Evolutionary conservation across 495 filamentous ascomycete genomes (phyloP).

Genomic region (Hamigera avellanea): DNA sequence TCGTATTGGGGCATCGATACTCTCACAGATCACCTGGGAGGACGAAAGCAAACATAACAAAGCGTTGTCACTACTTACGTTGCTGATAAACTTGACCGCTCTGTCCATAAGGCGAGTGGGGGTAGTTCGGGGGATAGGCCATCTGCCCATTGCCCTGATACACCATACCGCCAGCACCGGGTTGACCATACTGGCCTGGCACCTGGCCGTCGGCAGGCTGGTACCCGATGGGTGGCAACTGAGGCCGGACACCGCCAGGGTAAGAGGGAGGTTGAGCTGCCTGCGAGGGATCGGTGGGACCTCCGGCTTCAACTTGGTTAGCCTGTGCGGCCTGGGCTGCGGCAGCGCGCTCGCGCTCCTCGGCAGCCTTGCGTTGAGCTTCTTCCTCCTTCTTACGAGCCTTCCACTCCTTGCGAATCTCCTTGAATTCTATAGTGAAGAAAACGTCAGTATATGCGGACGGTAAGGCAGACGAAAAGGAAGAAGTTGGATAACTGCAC

Average conservation of each 20-base stretch:
- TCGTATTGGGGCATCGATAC: background rate
- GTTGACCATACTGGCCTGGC: slow-evolving; percentile 54
- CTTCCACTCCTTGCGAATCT: slow-evolving; percentile 99
- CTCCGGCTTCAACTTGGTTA: slow-evolving; percentile 45
- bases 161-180: slow-evolving; percentile 38
- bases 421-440: slow-evolving; percentile 74
- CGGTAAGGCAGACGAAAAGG: background rate
- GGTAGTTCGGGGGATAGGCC: slow-evolving; percentile 56
- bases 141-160: slow-evolving; percentile 57
- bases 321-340: slow-evolving; percentile 41
- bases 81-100: slow-evolving; percentile 67
- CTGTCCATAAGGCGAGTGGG: slow-evolving; percentile 65
- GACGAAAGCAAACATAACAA: slow-evolving; percentile 17
- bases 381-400: slow-evolving; percentile 99
- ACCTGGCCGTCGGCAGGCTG: slow-evolving; percentile 52
- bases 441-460: background rate
- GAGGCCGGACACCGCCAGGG: slow-evolving; percentile 46
- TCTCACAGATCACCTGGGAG: slow-evolving; percentile 2
- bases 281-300: slow-evolving; percentile 45
- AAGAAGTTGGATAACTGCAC: background rate
- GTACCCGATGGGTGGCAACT: slow-evolving; percentile 83
- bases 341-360: slow-evolving; percentile 69
- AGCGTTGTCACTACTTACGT: slow-evolving; percentile 42
- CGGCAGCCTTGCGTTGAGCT: slow-evolving; percentile 73
- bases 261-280: slow-evolving; percentile 45